phyloP scores from a whole-genome alignment of 768 basidiomycete species.

The Auricularia sp. region DNA sequence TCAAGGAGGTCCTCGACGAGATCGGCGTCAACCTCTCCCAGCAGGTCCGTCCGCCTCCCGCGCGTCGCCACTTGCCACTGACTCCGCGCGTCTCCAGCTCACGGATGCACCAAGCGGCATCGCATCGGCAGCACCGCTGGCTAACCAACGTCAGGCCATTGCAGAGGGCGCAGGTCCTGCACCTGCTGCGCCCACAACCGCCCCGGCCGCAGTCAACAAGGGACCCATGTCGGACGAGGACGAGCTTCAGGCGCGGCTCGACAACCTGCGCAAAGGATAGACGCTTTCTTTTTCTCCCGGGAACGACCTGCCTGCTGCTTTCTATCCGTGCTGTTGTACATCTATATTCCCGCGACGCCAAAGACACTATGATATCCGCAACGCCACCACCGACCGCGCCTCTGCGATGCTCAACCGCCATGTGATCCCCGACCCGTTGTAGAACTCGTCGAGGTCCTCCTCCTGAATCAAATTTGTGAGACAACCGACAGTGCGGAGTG shows the following conservation, averaged over 20 bases:
- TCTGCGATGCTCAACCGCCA: constrained; percentile 78
- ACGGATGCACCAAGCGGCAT: constrained; percentile 74
- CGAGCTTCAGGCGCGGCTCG: constrained; percentile 84
- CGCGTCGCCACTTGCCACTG: constrained; percentile 7
- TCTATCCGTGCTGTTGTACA: background rate
- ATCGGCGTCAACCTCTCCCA: constrained; percentile 90
- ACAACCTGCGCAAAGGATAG: constrained; percentile 52
- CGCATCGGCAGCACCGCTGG: constrained; percentile 48
- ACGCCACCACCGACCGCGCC: constrained; percentile 54
- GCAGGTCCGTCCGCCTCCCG: constrained; percentile 36
- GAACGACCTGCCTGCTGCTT: background rate
- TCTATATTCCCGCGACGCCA: background rate
- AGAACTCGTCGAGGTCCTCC: constrained; percentile 91
- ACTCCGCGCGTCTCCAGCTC: constrained; percentile 38
- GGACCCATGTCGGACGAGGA: constrained; percentile 65
- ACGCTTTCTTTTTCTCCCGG: background rate
- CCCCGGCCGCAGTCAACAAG: constrained; percentile 4
- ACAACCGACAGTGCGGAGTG: background rate
- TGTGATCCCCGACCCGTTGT: constrained; percentile 81
- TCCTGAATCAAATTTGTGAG: constrained; percentile 39
- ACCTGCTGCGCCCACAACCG: constrained; percentile 1
- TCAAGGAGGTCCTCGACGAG: constrained; percentile 94
- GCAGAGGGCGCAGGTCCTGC: constrained; percentile 62
- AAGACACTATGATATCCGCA: constrained; percentile 30
- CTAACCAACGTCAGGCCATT: constrained; percentile 64